Evolutionary conservation across 148 eudicot species (phyloP), one percentile per base, ranked within the genome.

Genomic region (Amaranthus hypochondriacus): DNA sequence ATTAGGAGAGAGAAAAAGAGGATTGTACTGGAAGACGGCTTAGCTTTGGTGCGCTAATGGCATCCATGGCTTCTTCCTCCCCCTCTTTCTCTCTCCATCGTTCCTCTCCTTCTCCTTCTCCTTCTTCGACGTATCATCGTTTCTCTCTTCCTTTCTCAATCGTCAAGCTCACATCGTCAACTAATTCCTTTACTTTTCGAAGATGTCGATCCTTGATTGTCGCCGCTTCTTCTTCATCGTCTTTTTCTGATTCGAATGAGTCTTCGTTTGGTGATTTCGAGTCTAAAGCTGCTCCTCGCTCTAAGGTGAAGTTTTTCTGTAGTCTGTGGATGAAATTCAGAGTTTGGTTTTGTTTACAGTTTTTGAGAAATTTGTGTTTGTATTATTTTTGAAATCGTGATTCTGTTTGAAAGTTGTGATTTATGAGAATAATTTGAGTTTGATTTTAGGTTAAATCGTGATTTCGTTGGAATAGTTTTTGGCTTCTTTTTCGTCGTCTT

Each of bases 201-300:
- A 70, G 72, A 53, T 62, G 47, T 56, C 83, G 76, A 55, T n/a
- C 76, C 67, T 59, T 76, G 18, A 66, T 87, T 61, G 60, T 80
- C 39, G 86, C 83, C 4, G 73, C 78, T 4, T 58, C 72, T 28
- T 68, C 74, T 7, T 56, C 74, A 56, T 81, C 70, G 18, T 73
- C 86, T 5, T 63, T 77, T 4, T 77, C 75, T 28, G 39, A 28
- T 28, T 28, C 39, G 39, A 28, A 28, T 28, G 39, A 28, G 10
- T 81, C 84, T 14, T 82, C 88, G 64, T 81, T 64, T 68, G 85
- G 78, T 47, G 89, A 78, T 62, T 75, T 77, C 9, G 77, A 68
- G 77, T 71, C 80, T 48, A 53, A 59, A 46, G 76, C 70, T 46
- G 62, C 52, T 61, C 78, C 87, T 47, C 75, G 77, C 71, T 81